phyloP scores from a whole-genome alignment of 331 rosid species.

The Prunus yedoensis region DNA sequence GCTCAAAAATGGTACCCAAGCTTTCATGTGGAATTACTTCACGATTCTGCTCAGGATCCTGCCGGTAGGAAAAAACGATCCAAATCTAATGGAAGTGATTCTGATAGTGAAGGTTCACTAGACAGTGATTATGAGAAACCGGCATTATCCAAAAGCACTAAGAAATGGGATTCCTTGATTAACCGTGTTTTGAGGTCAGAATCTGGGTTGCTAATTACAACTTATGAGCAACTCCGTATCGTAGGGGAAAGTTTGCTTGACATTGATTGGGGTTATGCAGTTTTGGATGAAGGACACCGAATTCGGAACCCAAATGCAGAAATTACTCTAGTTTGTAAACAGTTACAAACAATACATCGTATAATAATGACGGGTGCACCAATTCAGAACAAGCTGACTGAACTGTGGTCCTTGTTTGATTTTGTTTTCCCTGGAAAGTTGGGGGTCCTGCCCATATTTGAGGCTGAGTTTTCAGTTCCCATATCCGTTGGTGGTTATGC shows the following conservation, averaged over 20 bases:
- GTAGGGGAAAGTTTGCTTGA: constrained; percentile 78
- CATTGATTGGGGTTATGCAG: constrained; percentile 93
- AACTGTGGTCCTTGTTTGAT: constrained; percentile 97
- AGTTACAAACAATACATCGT: constrained; percentile 92
- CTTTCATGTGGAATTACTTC: constrained; percentile 78
- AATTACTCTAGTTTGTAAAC: constrained; percentile 85
- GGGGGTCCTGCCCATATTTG: constrained; percentile 97
- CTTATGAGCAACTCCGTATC: constrained; percentile 91
- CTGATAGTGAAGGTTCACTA: constrained; percentile 56
- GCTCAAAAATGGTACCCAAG: constrained; percentile 85
- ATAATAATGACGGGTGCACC: constrained; percentile 96
- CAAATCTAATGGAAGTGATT: constrained; percentile 64
- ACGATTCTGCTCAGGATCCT: constrained; percentile 81
- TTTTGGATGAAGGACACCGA: constrained; percentile 94
- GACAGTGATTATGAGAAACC: constrained; percentile 51
- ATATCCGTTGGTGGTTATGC: constrained; percentile 96
- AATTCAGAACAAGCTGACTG: constrained; percentile 92
- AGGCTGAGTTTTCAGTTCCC: constrained; percentile 97
- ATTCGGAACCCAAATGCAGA: constrained; percentile 97
- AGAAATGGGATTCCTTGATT: constrained; percentile 80
- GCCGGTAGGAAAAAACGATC: constrained; percentile 52
- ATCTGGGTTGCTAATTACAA: constrained; percentile 88
- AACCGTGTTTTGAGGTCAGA: constrained; percentile 65
- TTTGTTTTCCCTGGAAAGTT: constrained; percentile 98
- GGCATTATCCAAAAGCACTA: constrained; percentile 42